Base-by-base conservation (phyloP, 2,329 filamentous ascomycete genomes). In the Chalaropsis ovoidea region DNA sequence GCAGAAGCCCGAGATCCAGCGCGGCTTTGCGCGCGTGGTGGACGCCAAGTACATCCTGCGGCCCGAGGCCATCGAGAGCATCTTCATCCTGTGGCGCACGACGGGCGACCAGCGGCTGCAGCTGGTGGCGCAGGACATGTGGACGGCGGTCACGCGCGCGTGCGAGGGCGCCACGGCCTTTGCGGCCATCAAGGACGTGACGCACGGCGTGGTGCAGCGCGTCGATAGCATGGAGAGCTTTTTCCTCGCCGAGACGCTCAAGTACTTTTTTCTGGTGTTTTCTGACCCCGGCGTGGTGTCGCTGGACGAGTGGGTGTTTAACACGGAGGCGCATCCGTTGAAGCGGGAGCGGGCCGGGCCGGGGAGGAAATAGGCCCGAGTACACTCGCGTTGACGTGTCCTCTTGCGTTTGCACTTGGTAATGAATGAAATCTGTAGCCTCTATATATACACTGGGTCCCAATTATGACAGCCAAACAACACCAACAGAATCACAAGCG, bases 1-100 rank as follows among this genome's bases (percentile, higher is more conserved):
- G 24, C 43, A 3, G 4, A n/a, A 58, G 54, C 62, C 62, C 4
- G 39, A 45, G 65, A 70, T 87, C 4, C 79, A 80, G 7, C 75
- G 74, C 5, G 86, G 85, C 22, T 82, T 87, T 72, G 76, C 80
- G 2, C 76, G 76, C 19, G 78, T 86, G 60, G 73, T 76, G 52
- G 82, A 86, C 66, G 74, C 77, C 49, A 79, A 80, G 65, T 89
- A 89, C 71, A 82, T 88, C 39, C 77, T 90, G 56, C 81, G 86
- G 66, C 88, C 88, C 22, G 89, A 93, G 75, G 88, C 88, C 1
- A 90, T 93, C 64, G 89, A 93, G 76, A 88, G 85, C 15, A 82
- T 94, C 3, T 93, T 90, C 74, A 82, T 90, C 72, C 83, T 93
- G 78, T 90, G 87, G 73, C 82, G 88, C 66, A 78, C 89, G 67